Evolutionary conservation across 768 basidiomycete genomes (phyloP), one percentile per base, ranked within the genome.

Genomic region (Ramaria sp.): DNA sequence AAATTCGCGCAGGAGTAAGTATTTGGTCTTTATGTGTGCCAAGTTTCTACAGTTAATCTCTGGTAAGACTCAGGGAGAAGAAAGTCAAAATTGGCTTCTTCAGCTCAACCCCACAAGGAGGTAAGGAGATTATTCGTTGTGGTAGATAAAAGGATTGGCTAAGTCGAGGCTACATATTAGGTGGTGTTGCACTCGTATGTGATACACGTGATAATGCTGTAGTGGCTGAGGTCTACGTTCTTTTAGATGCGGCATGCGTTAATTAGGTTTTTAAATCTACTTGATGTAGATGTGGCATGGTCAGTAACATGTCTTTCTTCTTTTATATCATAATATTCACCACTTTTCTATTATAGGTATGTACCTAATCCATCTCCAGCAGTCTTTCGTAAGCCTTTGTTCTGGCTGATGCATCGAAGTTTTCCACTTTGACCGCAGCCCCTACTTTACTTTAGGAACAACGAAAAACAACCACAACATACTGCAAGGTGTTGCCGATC

Each of bases 21-120:
- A 15, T 42, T 32, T 16, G 24, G 42, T 4, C 34, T n/a, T 48
- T 25, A 28, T 34, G 42, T 24, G 15, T n/a, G 7, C 25, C 32
- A 43, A 16, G 27, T 27, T 20, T 32, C 25, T 47, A 42, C 10
- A 9, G 56, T 28, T 56, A 34, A 50, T 18, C n/a, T 36, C 41
- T 18, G 20, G 1, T 55, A 30, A 55, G 53, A 63, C 76, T 96
- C 41, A 82, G 83, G 55, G 82, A 86, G 67, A 89, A 86, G 70
- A 85, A 92, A 58, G 72, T 89, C 65, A 90, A 88, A 68, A 88
- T 95, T 59, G 85, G 84, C 22, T 95, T 95, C 78, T 95, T 95
- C 71, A 91, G 88, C 27, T 92, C 90, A 9, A 97, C 94, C 5
- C 93, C 93, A 10, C 91, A 95, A 71, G 93, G 93, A 74, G 83